Evolutionary conservation across 2,329 filamentous ascomycete genomes (phyloP), one percentile per base, ranked within the genome.

Genomic region (Pyricularia grisea): DNA sequence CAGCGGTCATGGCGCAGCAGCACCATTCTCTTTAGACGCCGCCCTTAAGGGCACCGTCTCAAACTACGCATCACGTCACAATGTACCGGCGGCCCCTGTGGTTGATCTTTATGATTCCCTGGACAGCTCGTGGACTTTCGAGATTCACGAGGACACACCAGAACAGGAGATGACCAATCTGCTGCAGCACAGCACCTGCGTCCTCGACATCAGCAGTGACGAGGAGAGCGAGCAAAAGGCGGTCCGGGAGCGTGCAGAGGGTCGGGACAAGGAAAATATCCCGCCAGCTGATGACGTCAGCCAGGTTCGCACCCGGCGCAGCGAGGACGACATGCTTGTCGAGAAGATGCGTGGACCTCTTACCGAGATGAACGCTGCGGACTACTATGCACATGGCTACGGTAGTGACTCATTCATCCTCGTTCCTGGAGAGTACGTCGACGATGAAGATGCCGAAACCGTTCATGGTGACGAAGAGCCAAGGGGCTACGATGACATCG

Each of bases 111-210:
- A 73, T 69, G 72, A 64, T 75, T 85, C 50, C 61, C 76, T 82
- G 27, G 82, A 85, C 68, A 84, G 87, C 42, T 85, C 85, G 70
- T 97, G 93, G 94, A 91, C 91, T 82, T 98, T 99, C 76, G 91
- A 94, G 70, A 98, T 99, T 75, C 90, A 97, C 77, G 92, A 97
- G 77, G 94, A 99, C 78, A 93, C 92, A 0, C 87, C 91, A 9
- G 92, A 97, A 77, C 92, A 97, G 76, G 90, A 97, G 76, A 92
- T 95, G 79, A 92, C 93, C 74, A 97, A 97, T 75, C 82, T 97
- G 58, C 92, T 98, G 81, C 92, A 97, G 79, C 94, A 97, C 81
- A 91, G 90, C 69, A 94, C 94, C 9, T 90, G 90, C 72, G 89
- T 90, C 0, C 85, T 98, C 3, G 94, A 98, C 76, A 93, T 98